Evolutionary conservation across 352 stramenopile genomes (phyloP).

Genomic region (Phytophthora ohioensis): DNA sequence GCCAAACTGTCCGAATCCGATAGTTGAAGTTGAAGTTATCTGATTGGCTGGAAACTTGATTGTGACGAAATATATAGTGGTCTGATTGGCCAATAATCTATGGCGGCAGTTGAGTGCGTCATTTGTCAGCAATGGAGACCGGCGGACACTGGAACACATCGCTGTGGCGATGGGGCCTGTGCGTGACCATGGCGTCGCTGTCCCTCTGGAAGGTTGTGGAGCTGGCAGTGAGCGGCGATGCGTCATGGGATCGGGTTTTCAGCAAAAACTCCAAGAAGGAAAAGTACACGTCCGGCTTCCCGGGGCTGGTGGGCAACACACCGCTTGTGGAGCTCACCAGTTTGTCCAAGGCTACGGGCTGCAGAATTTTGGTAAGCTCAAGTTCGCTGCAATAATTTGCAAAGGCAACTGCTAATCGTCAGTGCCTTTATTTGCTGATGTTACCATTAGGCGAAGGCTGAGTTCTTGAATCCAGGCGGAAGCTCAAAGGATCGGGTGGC

Average conservation of each 20-base stretch:
- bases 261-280: conserved; percentile 39
- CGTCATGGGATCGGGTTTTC: conserved; percentile 21
- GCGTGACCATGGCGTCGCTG: conserved; percentile 66
- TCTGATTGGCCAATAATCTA: conserved; percentile 46
- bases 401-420: conserved; percentile 1
- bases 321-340: conserved; percentile 91
- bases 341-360: conserved; percentile 92
- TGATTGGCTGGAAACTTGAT: conserved; percentile 58
- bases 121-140: conserved; percentile 33
- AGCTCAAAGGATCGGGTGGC: conserved; percentile 98
- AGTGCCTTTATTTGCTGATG: conserved; percentile 1
- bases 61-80: conserved; percentile 13
- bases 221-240: conserved; percentile 30
- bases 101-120: conserved; percentile 34
- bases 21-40: conserved; percentile 25
- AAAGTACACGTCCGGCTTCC: conserved; percentile 56
- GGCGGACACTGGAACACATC: conserved; percentile 48
- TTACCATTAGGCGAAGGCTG: conserved; percentile 88
- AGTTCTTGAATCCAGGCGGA: conserved; percentile 97
- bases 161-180: conserved; percentile 66
- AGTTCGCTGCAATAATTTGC: neutral
- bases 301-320: conserved; percentile 94
- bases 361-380: conserved; percentile 81
- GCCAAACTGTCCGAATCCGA: conserved; percentile 38
- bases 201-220: conserved; percentile 80